A percentile compares a stretch with the other conserved stretches of the same genome.
These are phyloP conservation scores for Abeoforma whisleri DNA, from an alignment of 78 protist species.

Conservation along the genomic window DNA sequence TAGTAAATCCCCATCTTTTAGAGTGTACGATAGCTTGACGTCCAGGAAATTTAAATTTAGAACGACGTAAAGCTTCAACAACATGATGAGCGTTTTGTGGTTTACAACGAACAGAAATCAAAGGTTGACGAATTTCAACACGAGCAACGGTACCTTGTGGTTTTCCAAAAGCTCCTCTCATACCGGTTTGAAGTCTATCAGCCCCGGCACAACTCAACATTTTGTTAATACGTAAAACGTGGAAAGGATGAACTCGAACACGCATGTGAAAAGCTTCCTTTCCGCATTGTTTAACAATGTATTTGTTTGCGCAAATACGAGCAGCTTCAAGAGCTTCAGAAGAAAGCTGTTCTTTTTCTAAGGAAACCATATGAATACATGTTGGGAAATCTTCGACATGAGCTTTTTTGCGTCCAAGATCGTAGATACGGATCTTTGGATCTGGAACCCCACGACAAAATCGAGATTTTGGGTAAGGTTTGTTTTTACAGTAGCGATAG, in stretches of 20 bases:
- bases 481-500: conserved; percentile 93
- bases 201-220: conserved; percentile 99
- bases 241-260: conserved; percentile 98
- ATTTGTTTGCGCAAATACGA: conserved; percentile 97
- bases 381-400: conserved; percentile 91
- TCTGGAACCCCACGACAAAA: conserved; percentile 99
- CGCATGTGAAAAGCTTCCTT: conserved; percentile 98
- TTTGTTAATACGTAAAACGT: conserved; percentile 99
- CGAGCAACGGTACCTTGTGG: conserved; percentile 96
- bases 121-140: conserved; percentile 91
- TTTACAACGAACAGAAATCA: conserved; percentile 89
- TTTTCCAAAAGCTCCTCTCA: conserved; percentile 99
- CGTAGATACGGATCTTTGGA: conserved; percentile 87
- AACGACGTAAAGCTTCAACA: conserved; percentile 95
- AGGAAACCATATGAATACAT: conserved; percentile 90
- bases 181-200: conserved; percentile 91
- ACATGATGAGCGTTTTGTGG: conserved; percentile 59
- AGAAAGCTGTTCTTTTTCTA: conserved; percentile 94
- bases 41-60: conserved; percentile 98
- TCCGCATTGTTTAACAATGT: conserved; percentile 86
- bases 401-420: conserved; percentile 93
- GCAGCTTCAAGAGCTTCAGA: conserved; percentile 99
- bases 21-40: conserved; percentile 88
- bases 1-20: conserved; percentile 97
- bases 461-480: conserved; percentile 98